These are phyloP conservation scores for Athelia psychrophila DNA, from an alignment of 1,284 basidiomycete genomes.

Conservation along the genomic window DNA sequence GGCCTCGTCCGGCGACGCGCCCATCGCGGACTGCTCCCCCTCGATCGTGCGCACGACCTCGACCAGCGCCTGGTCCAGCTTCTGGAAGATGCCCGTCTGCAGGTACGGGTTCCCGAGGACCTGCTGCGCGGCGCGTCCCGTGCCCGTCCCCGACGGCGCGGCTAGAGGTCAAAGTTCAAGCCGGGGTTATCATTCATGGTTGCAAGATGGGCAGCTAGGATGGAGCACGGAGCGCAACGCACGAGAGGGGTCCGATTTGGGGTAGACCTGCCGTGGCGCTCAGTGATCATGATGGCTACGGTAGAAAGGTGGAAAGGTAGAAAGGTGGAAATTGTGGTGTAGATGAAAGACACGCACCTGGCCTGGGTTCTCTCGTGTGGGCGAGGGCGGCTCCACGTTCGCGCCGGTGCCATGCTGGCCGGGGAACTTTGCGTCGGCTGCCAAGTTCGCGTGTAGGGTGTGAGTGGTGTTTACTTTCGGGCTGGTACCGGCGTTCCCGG, in stretches of 20 bases:
- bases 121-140: constrained; percentile 15
- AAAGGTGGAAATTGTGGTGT: not conserved
- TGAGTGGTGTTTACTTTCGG: not conserved
- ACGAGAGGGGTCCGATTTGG: constrained; percentile 24
- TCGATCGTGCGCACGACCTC: constrained; percentile 19
- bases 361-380: constrained; percentile 26
- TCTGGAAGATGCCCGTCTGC: constrained; percentile 14
- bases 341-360: constrained; percentile 12
- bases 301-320: not conserved
- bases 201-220: not conserved
- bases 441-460: not conserved
- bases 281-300: too few relatives aligned
- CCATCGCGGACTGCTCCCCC: constrained; percentile 16
- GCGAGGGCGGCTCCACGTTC: constrained; percentile 24
- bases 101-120: constrained; percentile 22
- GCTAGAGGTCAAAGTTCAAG: constrained; percentile 14
- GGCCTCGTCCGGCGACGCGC: constrained; percentile 15
- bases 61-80: constrained; percentile 20
- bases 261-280: constrained; percentile 26
- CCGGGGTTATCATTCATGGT: not conserved
- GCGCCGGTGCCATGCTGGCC: constrained; percentile 13
- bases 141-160: constrained; percentile 22
- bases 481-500: not conserved
- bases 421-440: constrained; percentile 26
- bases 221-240: not conserved